Evolutionary conservation across 192 early-diverging fungal species (phyloP).

Genomic region (Backusella circina): DNA sequence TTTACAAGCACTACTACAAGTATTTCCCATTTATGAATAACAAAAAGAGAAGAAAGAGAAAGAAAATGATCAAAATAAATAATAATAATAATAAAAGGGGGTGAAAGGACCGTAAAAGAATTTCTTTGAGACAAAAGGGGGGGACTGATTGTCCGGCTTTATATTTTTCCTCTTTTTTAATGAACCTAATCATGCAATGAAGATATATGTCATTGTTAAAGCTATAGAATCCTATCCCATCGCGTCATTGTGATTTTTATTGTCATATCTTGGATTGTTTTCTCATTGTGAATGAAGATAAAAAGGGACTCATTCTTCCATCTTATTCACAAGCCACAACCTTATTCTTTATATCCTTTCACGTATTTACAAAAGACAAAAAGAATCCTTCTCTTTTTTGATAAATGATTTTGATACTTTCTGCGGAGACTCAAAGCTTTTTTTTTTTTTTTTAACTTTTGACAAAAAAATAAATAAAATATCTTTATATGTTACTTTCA

Average conservation of each 20-base stretch:
- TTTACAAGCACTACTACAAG: constrained; percentile 1
- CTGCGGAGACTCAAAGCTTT: not conserved
- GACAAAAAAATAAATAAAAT: not conserved
- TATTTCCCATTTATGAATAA: constrained; percentile 8
- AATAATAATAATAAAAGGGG: constrained; percentile 2
- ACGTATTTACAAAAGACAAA: not conserved
- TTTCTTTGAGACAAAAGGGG: not conserved
- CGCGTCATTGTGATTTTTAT: too few relatives aligned
- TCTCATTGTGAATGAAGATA: not conserved
- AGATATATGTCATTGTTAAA: too few relatives aligned
- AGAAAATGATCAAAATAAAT: not conserved
- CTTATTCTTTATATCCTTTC: not conserved
- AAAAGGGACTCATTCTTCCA: not conserved
- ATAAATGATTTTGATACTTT: not conserved
- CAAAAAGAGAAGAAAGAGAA: not conserved
- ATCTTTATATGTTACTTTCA: not conserved
- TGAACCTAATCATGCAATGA: not conserved
- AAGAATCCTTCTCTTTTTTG: not conserved
- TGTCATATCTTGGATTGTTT: not conserved
- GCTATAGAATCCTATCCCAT: too few relatives aligned
- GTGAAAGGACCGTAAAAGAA: not conserved
- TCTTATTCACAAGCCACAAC: not conserved
- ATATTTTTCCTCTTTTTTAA: not conserved
- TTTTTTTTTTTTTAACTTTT: not conserved
- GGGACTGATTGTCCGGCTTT: not conserved